Base-by-base conservation (phyloP, 2,329 filamentous ascomycete species). In the Lachnellula suecica region DNA sequence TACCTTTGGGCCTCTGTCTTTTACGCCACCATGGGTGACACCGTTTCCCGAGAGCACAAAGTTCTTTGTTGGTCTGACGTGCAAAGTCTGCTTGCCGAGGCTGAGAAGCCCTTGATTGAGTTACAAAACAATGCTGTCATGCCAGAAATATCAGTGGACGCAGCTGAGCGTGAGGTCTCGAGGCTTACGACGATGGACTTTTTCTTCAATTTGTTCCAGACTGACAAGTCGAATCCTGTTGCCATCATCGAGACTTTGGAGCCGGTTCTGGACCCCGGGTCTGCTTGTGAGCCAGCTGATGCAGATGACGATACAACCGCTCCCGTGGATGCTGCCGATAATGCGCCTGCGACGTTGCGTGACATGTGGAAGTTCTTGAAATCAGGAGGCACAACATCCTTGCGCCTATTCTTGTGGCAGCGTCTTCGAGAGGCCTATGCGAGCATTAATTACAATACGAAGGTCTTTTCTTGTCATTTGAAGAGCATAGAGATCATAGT, bases 151-250 rank as follows among this genome's bases (percentile, higher is more conserved):
- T 97, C 93, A 0, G 73, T 84, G 2, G 79, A 81, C n/a, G 89
- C 91, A 0, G 86, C 94, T 7, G 92, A 97, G 57, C 85, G 91
- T 49, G 93, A 99, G 67, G 87, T 97, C 23, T 93, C 90, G 11
- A 91, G 92, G 63, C 79, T 97, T 29, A 96, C 90, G 13, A 97
- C 93, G 0, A 94, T 96, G 82, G 93, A 97, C 66, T 97, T 97
- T 69, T 97, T 99, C 70, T 79, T 91, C 46, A 89, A 86, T 34
- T 82, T 99, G 1, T 97, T 97, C 67, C 88, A 89, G 54, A 85
- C 91, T 34, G 88, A 94, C 52, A 82, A 86, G 53, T 84, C 87
- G 43, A 87, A 97, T 60, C 89, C 93, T 0, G 81, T 93, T 11
- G 81, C 86, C 4, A 83, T 97, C 19, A 97, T 99, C 53, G 91